phyloP scores from a whole-genome alignment of 2,329 filamentous ascomycete species.

The Colletotrichum orchidophilum region DNA sequence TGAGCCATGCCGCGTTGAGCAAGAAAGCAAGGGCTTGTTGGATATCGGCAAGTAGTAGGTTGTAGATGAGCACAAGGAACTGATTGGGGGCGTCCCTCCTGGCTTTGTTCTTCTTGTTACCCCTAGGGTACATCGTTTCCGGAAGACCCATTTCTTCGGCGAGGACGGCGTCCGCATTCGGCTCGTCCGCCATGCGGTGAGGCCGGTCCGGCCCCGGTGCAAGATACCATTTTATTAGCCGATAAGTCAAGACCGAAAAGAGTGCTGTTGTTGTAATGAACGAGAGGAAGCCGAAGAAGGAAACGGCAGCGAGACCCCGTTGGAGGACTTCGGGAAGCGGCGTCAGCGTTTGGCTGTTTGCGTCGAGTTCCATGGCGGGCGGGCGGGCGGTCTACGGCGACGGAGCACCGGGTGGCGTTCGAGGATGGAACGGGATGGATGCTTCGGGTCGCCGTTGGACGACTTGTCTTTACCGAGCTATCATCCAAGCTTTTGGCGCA shows the following conservation, averaged over 20 bases:
- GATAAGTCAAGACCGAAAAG: slow-evolving; percentile 46
- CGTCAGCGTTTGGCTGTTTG: slow-evolving; percentile 38
- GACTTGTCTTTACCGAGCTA: neutral
- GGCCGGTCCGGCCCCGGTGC: slow-evolving; percentile 36
- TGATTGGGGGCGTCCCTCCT: slow-evolving; percentile 54
- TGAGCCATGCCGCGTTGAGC: slow-evolving; percentile 62
- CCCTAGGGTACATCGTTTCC: slow-evolving; percentile 36
- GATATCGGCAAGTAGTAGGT: slow-evolving; percentile 67
- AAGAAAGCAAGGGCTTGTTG: slow-evolving; percentile 66
- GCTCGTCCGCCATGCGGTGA: slow-evolving; percentile 38
- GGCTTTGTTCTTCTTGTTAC: slow-evolving; percentile 18
- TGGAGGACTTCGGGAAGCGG: slow-evolving; percentile 47
- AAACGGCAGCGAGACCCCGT: slow-evolving; percentile 48
- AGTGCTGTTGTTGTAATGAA: slow-evolving; percentile 45
- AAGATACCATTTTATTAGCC: slow-evolving; percentile 46
- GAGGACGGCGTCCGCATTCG: slow-evolving; percentile 44
- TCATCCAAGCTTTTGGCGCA: neutral
- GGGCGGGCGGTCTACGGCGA: neutral
- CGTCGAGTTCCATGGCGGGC: slow-evolving; percentile 19
- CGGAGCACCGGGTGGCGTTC: slow-evolving; percentile 4
- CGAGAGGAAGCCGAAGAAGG: slow-evolving; percentile 47
- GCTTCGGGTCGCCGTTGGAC: neutral
- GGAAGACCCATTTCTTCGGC: slow-evolving; percentile 37
- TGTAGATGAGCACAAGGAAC: slow-evolving; percentile 68
- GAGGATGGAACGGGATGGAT: neutral